phyloP scores from a whole-genome alignment of 2,329 filamentous ascomycete genomes.

The Esteya vermicola region DNA sequence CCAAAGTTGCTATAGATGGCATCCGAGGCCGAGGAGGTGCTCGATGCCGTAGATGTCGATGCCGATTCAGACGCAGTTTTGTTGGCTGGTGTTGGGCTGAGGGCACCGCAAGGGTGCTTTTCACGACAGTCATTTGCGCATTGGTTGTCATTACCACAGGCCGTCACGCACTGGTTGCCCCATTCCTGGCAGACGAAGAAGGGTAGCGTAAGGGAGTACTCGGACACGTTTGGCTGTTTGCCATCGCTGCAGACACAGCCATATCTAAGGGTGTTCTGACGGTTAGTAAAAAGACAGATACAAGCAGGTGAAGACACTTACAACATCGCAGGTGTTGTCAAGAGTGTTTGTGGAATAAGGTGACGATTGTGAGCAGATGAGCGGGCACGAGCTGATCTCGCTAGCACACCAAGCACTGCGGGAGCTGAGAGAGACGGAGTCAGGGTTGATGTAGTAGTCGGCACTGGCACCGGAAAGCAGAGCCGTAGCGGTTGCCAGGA shows the following conservation, averaged over 20 bases:
- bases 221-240: conserved; percentile 53
- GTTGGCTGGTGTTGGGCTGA: conserved; percentile 47
- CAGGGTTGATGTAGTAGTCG: conserved; percentile 48
- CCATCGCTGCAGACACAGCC: conserved; percentile 57
- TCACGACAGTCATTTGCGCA: conserved; percentile 48
- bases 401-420: conserved; percentile 50
- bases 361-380: conserved; percentile 53
- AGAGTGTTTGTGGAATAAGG: too few species aligned
- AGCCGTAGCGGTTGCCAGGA: conserved; percentile 39
- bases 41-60: conserved; percentile 11
- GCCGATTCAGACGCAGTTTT: conserved; percentile 24
- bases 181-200: conserved; percentile 63
- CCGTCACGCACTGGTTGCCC: conserved; percentile 51
- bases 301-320: conserved; percentile 22
- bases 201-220: conserved; percentile 67
- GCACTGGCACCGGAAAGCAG: conserved; percentile 38
- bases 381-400: conserved; percentile 50
- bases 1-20: conserved; percentile 24
- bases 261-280: conserved; percentile 47
- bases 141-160: conserved; percentile 39
- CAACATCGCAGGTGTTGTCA: conserved; percentile 55
- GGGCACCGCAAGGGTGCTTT: conserved; percentile 61
- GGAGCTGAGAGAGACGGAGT: conserved; percentile 35
- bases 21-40: too few species aligned
- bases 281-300: not conserved